Conservation (phyloP, 2,329 filamentous ascomycete species). For the Botryotinia calthae region DNA sequence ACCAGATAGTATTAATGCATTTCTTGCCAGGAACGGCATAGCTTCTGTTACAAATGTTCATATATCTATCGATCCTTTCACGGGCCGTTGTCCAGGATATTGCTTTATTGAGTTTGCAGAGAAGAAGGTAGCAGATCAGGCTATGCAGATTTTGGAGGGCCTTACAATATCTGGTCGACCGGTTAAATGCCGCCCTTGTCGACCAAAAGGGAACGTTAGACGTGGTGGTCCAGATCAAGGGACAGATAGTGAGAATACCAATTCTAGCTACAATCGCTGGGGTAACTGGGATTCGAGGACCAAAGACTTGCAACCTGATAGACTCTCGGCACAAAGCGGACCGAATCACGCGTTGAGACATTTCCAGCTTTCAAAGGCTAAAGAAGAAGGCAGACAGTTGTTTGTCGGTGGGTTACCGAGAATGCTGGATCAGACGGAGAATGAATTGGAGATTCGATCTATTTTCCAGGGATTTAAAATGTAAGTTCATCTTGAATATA, state of each 20-base stretch:
- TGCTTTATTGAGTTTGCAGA: conserved; percentile 12
- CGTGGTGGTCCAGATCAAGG: background rate
- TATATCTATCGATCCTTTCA: conserved; percentile 1
- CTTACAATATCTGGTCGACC: background rate
- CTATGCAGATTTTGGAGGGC: background rate
- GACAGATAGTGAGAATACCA: background rate
- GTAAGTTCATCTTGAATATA: background rate
- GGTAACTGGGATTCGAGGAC: background rate
- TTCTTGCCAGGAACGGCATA: background rate
- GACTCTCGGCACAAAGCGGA: background rate
- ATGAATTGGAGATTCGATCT: conserved; percentile 3
- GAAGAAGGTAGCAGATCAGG: background rate
- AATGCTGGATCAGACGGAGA: conserved; percentile 8
- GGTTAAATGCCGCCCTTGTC: conserved; percentile 2
- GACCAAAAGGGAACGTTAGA: background rate
- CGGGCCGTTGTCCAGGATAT: background rate
- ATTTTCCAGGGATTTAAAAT: conserved; percentile 1
- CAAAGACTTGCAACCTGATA: background rate
- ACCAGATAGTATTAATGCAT: background rate
- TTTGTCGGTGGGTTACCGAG: background rate
- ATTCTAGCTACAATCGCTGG: background rate
- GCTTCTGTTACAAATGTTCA: background rate
- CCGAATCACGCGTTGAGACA: background rate
- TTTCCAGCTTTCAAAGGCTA: background rate
- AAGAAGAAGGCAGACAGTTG: background rate